Evolutionary conservation across 768 basidiomycete species (phyloP), one percentile per base, ranked within the genome.

Genomic region (Lactarius indigo): DNA sequence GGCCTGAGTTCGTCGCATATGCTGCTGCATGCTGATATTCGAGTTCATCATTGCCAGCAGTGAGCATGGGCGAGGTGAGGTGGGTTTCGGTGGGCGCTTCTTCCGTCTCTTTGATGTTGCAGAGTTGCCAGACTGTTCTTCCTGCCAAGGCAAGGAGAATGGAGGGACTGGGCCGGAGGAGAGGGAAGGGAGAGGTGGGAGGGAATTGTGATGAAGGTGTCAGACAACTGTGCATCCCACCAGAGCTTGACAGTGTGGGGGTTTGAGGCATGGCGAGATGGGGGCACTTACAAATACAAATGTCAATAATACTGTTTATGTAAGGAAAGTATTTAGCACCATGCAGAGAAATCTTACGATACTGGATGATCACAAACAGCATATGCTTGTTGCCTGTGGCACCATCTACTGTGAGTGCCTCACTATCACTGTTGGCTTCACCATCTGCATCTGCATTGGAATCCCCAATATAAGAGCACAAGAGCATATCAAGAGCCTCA

Each of bases 1-100:
- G 65, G 84, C 79, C 73, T 94, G 90, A 0, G 88, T 91, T 68
- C 85, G 83, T 61, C 90, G 81, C 35, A 94, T 83, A 30, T 87
- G 83, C 65, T 87, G 85, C 78, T 93, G 82, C 3, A 89, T 89
- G 69, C 82, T 85, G 64, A 94, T 85, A 72, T 94, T 94, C 60
- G 79, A 79, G 74, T 90, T 92, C 87, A 94, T 92, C 61, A 87
- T 71, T 18, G 77, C 78, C n/a, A 92, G 78, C 23, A 94, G 76
- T 1, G 87, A 82, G 64, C 74, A 65, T n/a, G 69, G 70, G 8
- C 69, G 59, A 5, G 69, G 66, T 1, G 56, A 58, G 18, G 63
- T 65, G 17, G 66, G 59, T 50, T 72, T 77, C 70, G 79, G 77
- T 65, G 74, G 74, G 37, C 71, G 72, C 72, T 80, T 82, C 72